Base-by-base conservation (phyloP, 192 early-diverging fungal genomes). In the Coemansia sp. region DNA sequence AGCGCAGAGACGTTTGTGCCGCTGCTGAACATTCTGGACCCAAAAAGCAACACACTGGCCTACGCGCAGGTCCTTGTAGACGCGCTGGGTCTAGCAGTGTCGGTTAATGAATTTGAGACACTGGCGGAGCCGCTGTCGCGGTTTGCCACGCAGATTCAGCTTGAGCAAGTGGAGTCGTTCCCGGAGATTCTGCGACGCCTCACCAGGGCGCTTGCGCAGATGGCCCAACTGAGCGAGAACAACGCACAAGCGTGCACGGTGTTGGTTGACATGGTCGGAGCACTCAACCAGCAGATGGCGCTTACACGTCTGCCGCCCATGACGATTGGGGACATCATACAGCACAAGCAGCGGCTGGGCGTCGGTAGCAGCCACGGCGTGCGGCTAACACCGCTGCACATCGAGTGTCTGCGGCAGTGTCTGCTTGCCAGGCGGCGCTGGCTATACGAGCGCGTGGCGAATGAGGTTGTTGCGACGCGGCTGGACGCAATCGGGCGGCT, bases 401-500 rank as follows among this genome's bases (percentile, higher is more conserved):
- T 71, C 48, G 80, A 83, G 66, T 83, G 80, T 23, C 56, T 71
- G 50, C 59, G 63, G 39, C 65, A 60, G 60, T 77, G 80, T 56
- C 41, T 83, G n/a, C 56, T 77, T 54, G 68, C 75, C 12, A 58
- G 59, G 13, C 68, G 69, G 0, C 57, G 68, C 6, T 49, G 43
- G n/a, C 59, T 77, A 59, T 58, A 75, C 49, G 39, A 44, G 54
- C 68, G 69, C 5, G 75, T 63, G 21, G 50, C 47, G 50, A 23
- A 47, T 26, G 15, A 3, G 12, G 65, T 76, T 12, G 21, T 71
- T 15, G 41, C 13, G 1, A 69, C 67, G 23, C 49, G 45, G 54
- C 69, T 74, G 19, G 72, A 70, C n/a, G 64, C 71, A 39, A 45
- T 83, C 21, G 80, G 75, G 8, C 6, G 9, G 40, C 52, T 70